Conservation (phyloP, 257 asterid genomes). For the Rauvolfia tetraphylla region DNA sequence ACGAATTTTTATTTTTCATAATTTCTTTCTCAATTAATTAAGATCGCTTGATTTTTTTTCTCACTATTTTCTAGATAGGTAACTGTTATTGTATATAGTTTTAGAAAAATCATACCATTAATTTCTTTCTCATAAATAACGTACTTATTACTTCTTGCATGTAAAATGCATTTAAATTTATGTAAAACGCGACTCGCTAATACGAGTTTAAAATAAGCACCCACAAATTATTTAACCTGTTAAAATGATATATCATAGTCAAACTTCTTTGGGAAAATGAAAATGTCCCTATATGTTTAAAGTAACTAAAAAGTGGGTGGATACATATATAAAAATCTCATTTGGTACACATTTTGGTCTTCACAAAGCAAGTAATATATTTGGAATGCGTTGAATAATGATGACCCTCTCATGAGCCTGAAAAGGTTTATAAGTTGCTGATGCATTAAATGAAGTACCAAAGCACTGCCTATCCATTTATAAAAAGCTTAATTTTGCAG, state of each 20-base stretch:
- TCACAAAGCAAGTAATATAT: not conserved
- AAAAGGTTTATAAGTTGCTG: conserved; percentile 11
- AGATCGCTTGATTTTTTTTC: no score
- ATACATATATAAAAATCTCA: no score
- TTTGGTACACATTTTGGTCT: not conserved
- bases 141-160: no score
- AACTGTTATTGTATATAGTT: no score
- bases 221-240: not conserved
- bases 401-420: conserved; percentile 17
- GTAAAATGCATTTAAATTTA: no score
- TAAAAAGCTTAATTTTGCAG: conserved; percentile 10
- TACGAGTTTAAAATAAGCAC: no score
- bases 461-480: conserved; percentile 44
- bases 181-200: not conserved
- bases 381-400: not conserved
- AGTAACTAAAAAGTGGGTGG: not conserved
- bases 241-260: not conserved
- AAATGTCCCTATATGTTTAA: not conserved
- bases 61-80: no score
- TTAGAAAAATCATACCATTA: no score
- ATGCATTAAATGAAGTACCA: not conserved
- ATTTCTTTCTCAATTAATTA: no score
- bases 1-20: no score
- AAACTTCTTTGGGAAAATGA: not conserved
- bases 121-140: no score